Percentiles rank a stretch among this genome's conserved stretches.
Conservation (phyloP, 2,329 filamentous ascomycete species). For the Capronia coronata region DNA sequence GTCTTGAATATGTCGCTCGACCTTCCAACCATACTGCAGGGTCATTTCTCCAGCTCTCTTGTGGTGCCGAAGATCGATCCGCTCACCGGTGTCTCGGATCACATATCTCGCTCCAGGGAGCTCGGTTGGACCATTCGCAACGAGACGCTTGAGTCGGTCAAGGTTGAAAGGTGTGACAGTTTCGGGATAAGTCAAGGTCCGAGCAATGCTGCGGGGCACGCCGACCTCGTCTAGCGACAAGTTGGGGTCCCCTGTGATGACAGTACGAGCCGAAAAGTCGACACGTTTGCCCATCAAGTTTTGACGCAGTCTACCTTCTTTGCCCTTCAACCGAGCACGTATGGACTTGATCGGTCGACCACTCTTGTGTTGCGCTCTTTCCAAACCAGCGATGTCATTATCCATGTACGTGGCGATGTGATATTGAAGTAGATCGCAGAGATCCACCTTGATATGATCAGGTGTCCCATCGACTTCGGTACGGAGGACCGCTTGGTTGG, state of each 20-base stretch:
- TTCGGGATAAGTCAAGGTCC: conserved; percentile 91
- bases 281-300: conserved; percentile 99
- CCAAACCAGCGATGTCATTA: conserved; percentile 94
- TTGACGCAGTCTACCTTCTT: conserved; percentile 93
- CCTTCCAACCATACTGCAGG: conserved; percentile 95
- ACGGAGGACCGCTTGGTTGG: conserved; percentile 88
- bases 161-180: conserved; percentile 98
- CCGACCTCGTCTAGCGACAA: conserved; percentile 94
- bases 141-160: conserved; percentile 77
- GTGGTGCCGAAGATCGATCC: conserved; percentile 91
- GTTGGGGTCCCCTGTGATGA: conserved; percentile 98
- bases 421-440: conserved; percentile 87
- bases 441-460: conserved; percentile 83
- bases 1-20: conserved; percentile 91
- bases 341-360: conserved; percentile 95
- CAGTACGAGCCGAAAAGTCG: conserved; percentile 97
- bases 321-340: conserved; percentile 94
- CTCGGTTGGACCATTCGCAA: conserved; percentile 88
- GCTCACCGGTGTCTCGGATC: conserved; percentile 83
- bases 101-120: conserved; percentile 97
- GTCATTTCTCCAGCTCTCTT: conserved; percentile 79
- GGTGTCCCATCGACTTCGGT: conserved; percentile 88
- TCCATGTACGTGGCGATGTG: conserved; percentile 99
- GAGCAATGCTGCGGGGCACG: conserved; percentile 87
- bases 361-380: conserved; percentile 92